Evolutionary conservation across 805 yeast genomes (phyloP).

Genomic region (Ogataea chonburiensis): DNA sequence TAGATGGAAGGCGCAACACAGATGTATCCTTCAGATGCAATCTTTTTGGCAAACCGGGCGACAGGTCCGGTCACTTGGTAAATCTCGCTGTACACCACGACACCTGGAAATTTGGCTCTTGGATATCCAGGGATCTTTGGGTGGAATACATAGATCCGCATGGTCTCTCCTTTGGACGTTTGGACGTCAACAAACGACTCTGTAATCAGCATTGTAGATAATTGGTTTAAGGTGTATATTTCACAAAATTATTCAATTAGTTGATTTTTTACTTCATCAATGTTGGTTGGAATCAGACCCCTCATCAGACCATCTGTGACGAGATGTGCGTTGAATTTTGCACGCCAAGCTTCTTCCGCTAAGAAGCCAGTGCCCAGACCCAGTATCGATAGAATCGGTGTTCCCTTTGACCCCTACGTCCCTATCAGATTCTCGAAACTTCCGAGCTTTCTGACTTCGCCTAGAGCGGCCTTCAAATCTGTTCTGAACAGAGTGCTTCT

Average conservation of each 20-base stretch:
- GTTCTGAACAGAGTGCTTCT: conserved; percentile 62
- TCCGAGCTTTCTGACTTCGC: conserved; percentile 40
- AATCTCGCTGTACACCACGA: conserved; percentile 73
- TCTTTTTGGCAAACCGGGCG: conserved; percentile 69
- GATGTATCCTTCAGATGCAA: conserved; percentile 77
- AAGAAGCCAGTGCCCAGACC: conserved; percentile 29
- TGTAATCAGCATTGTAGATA: conserved; percentile 57
- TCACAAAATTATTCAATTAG: background rate
- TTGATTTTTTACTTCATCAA: conserved; percentile 1
- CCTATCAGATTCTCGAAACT: conserved; percentile 49
- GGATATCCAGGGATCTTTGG: conserved; percentile 74
- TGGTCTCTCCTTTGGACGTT: conserved; percentile 64
- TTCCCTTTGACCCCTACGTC: conserved; percentile 42
- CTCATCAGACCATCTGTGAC: background rate
- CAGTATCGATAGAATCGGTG: conserved; percentile 35
- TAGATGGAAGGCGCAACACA: conserved; percentile 79
- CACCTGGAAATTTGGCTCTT: conserved; percentile 78
- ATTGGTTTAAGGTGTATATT: conserved; percentile 7
- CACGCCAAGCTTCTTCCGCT: conserved; percentile 18
- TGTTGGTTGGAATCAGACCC: conserved; percentile 8
- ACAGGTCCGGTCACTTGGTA: conserved; percentile 86
- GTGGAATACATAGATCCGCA: conserved; percentile 64
- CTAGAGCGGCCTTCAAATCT: conserved; percentile 43
- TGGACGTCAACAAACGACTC: conserved; percentile 63
- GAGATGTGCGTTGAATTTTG: conserved; percentile 2